Evolutionary conservation across 2,329 filamentous ascomycete genomes (phyloP).

Genomic region (Phaeosphaeria sp.): DNA sequence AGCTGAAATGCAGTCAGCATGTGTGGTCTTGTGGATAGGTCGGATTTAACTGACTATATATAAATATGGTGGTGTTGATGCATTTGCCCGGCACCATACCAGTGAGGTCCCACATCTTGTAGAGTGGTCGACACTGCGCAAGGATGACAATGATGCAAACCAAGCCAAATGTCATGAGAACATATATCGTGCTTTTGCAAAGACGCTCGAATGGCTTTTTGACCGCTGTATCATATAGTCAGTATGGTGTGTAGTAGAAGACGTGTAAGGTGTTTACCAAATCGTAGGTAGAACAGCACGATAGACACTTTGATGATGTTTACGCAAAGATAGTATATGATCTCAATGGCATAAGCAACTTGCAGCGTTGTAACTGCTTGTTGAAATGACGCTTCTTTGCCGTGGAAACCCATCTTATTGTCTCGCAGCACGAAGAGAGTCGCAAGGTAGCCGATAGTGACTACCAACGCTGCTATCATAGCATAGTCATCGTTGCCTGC

Average conservation of each 20-base stretch:
- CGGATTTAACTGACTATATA: conserved; percentile 33
- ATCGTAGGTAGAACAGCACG: conserved; percentile 39
- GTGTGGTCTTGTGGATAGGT: not conserved
- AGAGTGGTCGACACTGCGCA: conserved; percentile 38
- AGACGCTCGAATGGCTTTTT: conserved; percentile 23
- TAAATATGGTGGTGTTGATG: conserved; percentile 38
- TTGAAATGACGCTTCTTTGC: conserved; percentile 8
- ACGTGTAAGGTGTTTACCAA: conserved; percentile 24
- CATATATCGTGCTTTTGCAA: conserved; percentile 28
- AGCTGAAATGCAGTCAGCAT: conserved; percentile 8
- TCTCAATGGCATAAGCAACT: conserved; percentile 22
- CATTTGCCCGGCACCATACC: conserved; percentile 30
- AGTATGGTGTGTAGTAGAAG: not conserved
- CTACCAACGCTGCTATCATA: conserved; percentile 31
- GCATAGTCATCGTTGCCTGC: conserved; percentile 35
- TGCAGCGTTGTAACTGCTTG: conserved; percentile 30
- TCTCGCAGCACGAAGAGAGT: conserved; percentile 19
- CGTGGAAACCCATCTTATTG: conserved; percentile 33
- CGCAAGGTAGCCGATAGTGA: conserved; percentile 30
- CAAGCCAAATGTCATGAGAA: conserved; percentile 30
- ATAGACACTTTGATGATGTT: conserved; percentile 41
- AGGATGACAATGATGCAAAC: conserved; percentile 30
- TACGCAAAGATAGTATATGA: conserved; percentile 38
- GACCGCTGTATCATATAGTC: conserved; percentile 16
- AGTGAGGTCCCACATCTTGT: conserved; percentile 39